Percentiles rank a stretch among this genome's conserved stretches.
Conservation (phyloP, 495 filamentous ascomycete species). For the Letharia lupina region DNA sequence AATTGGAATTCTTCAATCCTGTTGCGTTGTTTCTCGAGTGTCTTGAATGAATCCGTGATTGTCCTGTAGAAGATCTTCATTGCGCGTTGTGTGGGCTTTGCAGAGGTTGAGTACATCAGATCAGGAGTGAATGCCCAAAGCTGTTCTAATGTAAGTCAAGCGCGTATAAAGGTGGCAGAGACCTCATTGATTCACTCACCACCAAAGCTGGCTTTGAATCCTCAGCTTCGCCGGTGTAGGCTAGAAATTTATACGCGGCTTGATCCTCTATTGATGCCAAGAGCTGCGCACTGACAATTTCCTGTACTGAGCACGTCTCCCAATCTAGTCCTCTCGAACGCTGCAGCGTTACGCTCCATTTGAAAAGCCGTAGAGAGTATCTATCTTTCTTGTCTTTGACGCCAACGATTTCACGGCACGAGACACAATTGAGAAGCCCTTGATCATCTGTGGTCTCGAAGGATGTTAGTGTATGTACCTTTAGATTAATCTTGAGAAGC, state of each 20-base stretch:
- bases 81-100: conserved; percentile 39
- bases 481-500: conserved; percentile 19
- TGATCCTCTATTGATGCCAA: conserved; percentile 43
- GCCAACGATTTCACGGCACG: conserved; percentile 40
- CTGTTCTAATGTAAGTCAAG: conserved; percentile 22
- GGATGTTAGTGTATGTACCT: conserved; percentile 25
- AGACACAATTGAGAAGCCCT: conserved; percentile 32
- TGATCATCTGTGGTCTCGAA: conserved; percentile 16
- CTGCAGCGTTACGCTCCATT: conserved; percentile 39
- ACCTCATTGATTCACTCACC: conserved; percentile 30
- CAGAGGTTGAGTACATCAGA: conserved; percentile 53
- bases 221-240: conserved; percentile 30
- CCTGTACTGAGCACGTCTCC: conserved; percentile 41
- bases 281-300: conserved; percentile 44
- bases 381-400: conserved; percentile 34
- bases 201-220: conserved; percentile 33
- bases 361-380: conserved; percentile 40
- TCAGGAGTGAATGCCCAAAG: conserved; percentile 66
- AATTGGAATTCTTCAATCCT: conserved; percentile 59
- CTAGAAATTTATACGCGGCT: conserved; percentile 40
- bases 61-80: conserved; percentile 59
- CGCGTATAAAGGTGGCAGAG: conserved; percentile 1
- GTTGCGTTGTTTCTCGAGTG: conserved; percentile 46
- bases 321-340: conserved; percentile 21
- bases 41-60: conserved; percentile 41